phyloP scores from a whole-genome alignment of 1,139 yeast genomes.

The Zhuliangozyma blackwelliae region DNA sequence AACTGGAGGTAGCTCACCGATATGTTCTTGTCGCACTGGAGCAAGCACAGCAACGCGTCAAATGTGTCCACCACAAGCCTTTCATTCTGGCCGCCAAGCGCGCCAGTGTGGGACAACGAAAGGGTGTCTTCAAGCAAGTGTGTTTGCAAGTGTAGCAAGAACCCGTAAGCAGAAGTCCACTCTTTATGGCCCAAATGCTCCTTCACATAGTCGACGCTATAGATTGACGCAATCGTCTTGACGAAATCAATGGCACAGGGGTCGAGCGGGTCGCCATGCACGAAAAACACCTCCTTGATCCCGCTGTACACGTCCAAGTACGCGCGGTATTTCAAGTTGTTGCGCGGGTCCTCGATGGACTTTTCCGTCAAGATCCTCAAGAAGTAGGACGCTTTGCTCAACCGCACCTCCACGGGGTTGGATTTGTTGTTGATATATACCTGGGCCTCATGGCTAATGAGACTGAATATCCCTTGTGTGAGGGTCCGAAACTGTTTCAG shows the following conservation, averaged over 20 bases:
- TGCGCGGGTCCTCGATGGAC: slow-evolving; percentile 13
- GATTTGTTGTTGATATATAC: slow-evolving; percentile 26
- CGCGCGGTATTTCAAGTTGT: slow-evolving; percentile 27
- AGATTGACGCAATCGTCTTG: slow-evolving; percentile 22
- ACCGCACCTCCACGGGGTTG: slow-evolving; percentile 33
- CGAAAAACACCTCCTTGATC: slow-evolving; percentile 17
- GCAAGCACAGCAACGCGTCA: slow-evolving; percentile 17
- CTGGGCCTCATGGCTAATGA: slow-evolving; percentile 38
- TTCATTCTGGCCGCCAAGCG: slow-evolving; percentile 4
- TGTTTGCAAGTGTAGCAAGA: slow-evolving; percentile 14
- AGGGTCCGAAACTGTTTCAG: slow-evolving; percentile 24
- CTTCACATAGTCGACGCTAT: slow-evolving; percentile 29
- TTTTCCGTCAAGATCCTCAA: slow-evolving; percentile 30
- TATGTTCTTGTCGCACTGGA: slow-evolving; percentile 25
- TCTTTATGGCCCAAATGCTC: slow-evolving; percentile 34
- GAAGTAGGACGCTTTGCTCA: slow-evolving; percentile 37
- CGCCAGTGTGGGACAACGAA: background rate
- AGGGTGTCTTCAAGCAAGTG: background rate
- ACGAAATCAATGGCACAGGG: slow-evolving; percentile 37
- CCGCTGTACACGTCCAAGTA: slow-evolving; percentile 21
- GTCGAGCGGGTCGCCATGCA: slow-evolving; percentile 14
- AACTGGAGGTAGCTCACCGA: slow-evolving; percentile 19
- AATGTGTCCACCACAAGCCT: slow-evolving; percentile 15
- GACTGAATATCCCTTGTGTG: slow-evolving; percentile 33
- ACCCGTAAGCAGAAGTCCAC: slow-evolving; percentile 25